A percentile compares a stretch with the other conserved stretches of the same genome.
phyloP scores from a whole-genome alignment of 2,329 filamentous ascomycete genomes.

The Aspergillus proliferans region DNA sequence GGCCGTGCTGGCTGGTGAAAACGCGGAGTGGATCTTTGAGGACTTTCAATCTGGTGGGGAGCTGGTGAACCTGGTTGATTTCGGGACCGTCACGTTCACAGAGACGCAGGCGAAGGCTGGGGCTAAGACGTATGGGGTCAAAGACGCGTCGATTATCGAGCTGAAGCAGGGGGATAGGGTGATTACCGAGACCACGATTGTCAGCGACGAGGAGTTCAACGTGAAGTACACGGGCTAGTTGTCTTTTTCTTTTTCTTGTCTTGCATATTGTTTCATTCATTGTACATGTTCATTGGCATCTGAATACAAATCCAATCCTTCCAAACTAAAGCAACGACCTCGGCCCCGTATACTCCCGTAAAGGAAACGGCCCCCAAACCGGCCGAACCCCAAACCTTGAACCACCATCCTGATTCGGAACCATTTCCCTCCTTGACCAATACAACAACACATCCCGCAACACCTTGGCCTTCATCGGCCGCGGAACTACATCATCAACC shows the following conservation, averaged over 20 bases:
- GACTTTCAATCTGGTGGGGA: slow-evolving; percentile 39
- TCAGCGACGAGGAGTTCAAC: slow-evolving; percentile 20
- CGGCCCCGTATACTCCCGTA: not conserved
- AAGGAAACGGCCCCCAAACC: not conserved
- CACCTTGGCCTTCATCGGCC: not conserved
- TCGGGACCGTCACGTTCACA: slow-evolving; percentile 39
- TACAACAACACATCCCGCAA: not conserved
- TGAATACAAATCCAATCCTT: not conserved
- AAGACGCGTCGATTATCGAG: slow-evolving; percentile 41
- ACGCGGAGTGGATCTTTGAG: slow-evolving; percentile 53
- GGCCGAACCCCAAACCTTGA: not conserved
- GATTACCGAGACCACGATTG: slow-evolving; percentile 21
- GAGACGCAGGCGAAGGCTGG: slow-evolving; percentile 24
- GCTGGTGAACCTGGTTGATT: slow-evolving; percentile 44
- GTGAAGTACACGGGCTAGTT: slow-evolving; percentile 16
- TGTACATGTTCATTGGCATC: not conserved
- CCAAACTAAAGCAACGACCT: not conserved
- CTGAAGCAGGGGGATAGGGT: slow-evolving; percentile 40
- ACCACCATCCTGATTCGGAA: not conserved
- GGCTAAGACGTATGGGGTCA: slow-evolving; percentile 21
- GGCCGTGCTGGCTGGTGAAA: slow-evolving; percentile 47
- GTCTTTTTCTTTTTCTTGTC: not conserved
- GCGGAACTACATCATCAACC: not conserved
- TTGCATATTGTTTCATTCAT: not conserved
- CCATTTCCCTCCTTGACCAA: not conserved